Evolutionary conservation across 257 asterid genomes (phyloP).

Genomic region (Henckelia pumila): DNA sequence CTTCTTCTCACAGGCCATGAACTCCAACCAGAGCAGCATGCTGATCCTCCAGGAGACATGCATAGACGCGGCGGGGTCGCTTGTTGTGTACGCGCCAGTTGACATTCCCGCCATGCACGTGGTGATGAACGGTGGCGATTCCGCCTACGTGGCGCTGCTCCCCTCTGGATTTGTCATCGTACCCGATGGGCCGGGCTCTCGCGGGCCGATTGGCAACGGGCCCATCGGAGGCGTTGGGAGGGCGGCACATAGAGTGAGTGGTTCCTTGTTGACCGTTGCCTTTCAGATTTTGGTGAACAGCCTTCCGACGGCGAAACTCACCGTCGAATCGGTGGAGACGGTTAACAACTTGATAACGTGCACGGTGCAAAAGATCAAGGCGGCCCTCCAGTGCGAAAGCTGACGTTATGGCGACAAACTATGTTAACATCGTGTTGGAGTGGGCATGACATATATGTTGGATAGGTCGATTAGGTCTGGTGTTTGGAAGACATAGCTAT

Average conservation of each 20-base stretch:
- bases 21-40: conserved; percentile 79
- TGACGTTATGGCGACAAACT: conserved; percentile 23
- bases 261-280: conserved; percentile 84
- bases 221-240: conserved; percentile 26
- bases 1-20: conserved; percentile 46
- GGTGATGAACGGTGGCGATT: conserved; percentile 97
- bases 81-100: conserved; percentile 95
- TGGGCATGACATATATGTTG: neutral
- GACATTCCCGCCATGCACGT: conserved; percentile 92
- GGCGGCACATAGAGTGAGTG: conserved; percentile 40
- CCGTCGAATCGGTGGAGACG: conserved; percentile 92
- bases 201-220: conserved; percentile 35
- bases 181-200: conserved; percentile 74
- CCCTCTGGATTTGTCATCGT: conserved; percentile 89
- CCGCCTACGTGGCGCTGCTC: conserved; percentile 79
- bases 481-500: neutral
- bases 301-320: conserved; percentile 80
- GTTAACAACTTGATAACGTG: conserved; percentile 83
- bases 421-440: too few species aligned
- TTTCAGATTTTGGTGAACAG: conserved; percentile 86
- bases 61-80: conserved; percentile 80
- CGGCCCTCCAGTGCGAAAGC: conserved; percentile 70
- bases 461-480: neutral
- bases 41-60: conserved; percentile 84
- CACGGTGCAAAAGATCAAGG: conserved; percentile 92